A percentile compares a stretch with the other conserved stretches of the same genome.
Evolutionary conservation across 2,329 filamentous ascomycete genomes (phyloP).

Genomic region (Botryotinia narcissicola): DNA sequence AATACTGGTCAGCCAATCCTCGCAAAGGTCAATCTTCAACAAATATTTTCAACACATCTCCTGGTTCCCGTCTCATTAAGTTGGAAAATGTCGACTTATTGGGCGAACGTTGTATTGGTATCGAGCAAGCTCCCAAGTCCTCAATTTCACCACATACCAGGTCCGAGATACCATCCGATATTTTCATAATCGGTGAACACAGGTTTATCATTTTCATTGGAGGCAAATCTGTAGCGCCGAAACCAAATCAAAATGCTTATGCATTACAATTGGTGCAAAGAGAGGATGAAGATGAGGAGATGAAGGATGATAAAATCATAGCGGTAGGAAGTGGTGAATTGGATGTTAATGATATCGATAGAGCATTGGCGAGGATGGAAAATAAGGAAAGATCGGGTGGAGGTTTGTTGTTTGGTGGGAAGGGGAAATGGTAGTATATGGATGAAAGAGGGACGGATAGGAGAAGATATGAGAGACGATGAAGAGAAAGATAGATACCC

Average conservation of each 20-base stretch:
- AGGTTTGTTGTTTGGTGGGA: conserved; percentile 21
- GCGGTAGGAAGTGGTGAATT: conserved; percentile 39
- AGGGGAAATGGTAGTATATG: conserved; percentile 46
- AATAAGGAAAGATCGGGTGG: conserved; percentile 28
- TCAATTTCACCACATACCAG: conserved; percentile 4
- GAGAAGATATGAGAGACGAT: conserved; percentile 22
- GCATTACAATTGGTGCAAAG: conserved; percentile 30
- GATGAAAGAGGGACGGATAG: conserved; percentile 23
- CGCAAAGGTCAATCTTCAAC: conserved; percentile 28
- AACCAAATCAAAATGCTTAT: conserved; percentile 17
- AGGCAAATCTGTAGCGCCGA: conserved; percentile 21
- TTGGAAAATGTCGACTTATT: conserved; percentile 37
- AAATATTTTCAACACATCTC: conserved; percentile 32
- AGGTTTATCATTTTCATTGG: conserved; percentile 34
- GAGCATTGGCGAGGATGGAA: conserved; percentile 56
- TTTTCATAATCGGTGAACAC: conserved; percentile 38
- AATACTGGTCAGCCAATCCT: conserved; percentile 36
- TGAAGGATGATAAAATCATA: background rate
- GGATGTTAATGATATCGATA: conserved; percentile 65
- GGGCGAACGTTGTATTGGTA: conserved; percentile 37
- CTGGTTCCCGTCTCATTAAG: conserved; percentile 32
- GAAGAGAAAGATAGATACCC: conserved; percentile 15
- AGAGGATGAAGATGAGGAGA: conserved; percentile 27
- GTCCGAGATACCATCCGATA: conserved; percentile 29
- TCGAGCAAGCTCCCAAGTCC: conserved; percentile 33